Evolutionary conservation across 2,329 filamentous ascomycete genomes (phyloP), one percentile per base, ranked within the genome.

Genomic region (Leptographium wingfieldii): DNA sequence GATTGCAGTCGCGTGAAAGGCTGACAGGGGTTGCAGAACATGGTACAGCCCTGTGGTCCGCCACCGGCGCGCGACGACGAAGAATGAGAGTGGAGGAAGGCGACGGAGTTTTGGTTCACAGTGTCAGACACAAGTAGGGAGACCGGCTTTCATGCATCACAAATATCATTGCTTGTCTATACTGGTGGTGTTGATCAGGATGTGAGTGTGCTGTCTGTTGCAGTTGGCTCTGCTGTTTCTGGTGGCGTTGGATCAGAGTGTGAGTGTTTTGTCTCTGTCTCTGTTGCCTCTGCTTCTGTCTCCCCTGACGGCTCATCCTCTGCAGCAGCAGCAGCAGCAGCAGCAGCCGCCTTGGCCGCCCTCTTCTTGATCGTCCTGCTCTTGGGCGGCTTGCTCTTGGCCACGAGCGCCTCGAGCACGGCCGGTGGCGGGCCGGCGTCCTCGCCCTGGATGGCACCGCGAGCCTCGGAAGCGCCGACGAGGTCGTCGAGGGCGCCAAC

Each of bases 401-500:
- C 43, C 19, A 46, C 43, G 16, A 46, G 43, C 19, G 43, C 43
- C 43, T 46, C 43, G 16, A 46, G 16, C 43, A 46, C 14, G 16
- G 43, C 43, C 19, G 43, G 16, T 3, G 43, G n/a, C 43, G 43
- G 43, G 16, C 43, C 43, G 19, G 43, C 43, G 43, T 57, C 55
- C 40, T 48, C 40, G 40, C 43, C 55, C 0, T 7, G 9, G n/a
- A 57, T n/a, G 25, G 27, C 25, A 11, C 52, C 58, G 29, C 25
- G 27, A 3, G 58, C 52, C 7, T 59, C 56, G 16, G 80, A 78
- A 38, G 81, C 82, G 61, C 77, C 76, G 40, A 85, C 77, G 63
- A 86, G 68, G 62, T 80, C 81, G 56, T 84, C 79, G 73, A 85
- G 74, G 2, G 77, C 76, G 5, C 82, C 82, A 35, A 88, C 83